A percentile compares a stretch with the other conserved stretches of the same genome.
Conservation (phyloP, 768 basidiomycete genomes). For the Mycena indigotica region DNA sequence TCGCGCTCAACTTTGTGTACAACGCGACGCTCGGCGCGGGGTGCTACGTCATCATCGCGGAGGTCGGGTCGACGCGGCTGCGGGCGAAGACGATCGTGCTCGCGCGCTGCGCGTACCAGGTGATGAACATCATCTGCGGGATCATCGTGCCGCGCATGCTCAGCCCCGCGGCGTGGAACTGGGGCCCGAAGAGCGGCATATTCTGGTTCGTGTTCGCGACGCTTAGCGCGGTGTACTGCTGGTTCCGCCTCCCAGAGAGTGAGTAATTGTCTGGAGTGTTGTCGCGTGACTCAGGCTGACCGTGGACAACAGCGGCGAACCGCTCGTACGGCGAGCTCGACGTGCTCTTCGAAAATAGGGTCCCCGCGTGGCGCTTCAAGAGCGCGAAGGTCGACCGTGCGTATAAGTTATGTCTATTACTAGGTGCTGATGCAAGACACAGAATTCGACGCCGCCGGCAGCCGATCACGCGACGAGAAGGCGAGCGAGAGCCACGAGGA, state of each 20-base stretch:
- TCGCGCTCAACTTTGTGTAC: conserved; percentile 25
- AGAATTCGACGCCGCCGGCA: not conserved
- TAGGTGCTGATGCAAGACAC: not conserved
- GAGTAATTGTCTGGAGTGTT: not conserved
- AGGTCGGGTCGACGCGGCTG: conserved; percentile 25
- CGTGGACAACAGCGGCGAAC: conserved; percentile 4
- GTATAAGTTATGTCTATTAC: not conserved
- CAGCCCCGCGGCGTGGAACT: conserved; percentile 26
- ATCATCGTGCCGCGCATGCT: conserved; percentile 27
- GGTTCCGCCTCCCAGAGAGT: conserved; percentile 24
- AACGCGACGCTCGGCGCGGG: conserved; percentile 27
- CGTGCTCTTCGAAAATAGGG: conserved; percentile 24
- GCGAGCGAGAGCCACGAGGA: conserved; percentile 1
- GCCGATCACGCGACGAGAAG: not conserved
- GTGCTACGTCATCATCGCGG: conserved; percentile 27
- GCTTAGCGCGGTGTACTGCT: conserved; percentile 21
- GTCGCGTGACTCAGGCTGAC: not conserved
- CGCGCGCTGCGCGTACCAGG: conserved; percentile 22
- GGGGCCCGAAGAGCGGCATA: conserved; percentile 26
- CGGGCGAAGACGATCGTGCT: conserved; percentile 27
- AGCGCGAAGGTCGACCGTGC: conserved; percentile 25
- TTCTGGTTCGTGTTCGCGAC: conserved; percentile 25
- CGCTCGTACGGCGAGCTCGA: conserved; percentile 26
- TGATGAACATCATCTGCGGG: conserved; percentile 25
- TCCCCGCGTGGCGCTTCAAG: conserved; percentile 26